These are phyloP conservation scores for Hemerocallis citrina DNA, from an alignment of 106 monocot genomes.

Conservation along the genomic window DNA sequence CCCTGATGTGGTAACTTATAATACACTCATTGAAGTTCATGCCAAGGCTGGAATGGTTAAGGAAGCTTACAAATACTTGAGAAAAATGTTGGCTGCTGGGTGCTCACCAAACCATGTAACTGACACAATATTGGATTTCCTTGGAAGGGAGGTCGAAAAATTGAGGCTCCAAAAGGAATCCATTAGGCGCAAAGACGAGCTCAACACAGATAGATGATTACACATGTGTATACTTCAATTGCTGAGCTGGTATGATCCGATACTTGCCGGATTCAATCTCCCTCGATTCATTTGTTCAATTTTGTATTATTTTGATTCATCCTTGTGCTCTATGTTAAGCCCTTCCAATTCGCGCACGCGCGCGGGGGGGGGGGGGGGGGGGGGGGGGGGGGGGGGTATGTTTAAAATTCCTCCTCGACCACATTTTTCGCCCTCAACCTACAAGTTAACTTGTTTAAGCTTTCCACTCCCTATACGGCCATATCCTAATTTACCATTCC, in stretches of 20 bases:
- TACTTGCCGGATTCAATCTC: neutral
- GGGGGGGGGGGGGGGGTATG: no score
- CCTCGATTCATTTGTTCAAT: neutral
- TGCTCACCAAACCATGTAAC: conserved; percentile 88
- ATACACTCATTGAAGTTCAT: conserved; percentile 91
- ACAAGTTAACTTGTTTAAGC: no score
- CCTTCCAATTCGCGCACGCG: no score
- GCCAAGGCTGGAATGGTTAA: conserved; percentile 71
- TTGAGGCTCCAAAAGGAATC: conserved; percentile 40
- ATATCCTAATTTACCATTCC: no score
- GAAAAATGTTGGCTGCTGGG: conserved; percentile 80
- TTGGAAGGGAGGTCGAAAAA: conserved; percentile 80
- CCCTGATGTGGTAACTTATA: conserved; percentile 91
- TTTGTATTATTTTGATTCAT: no score
- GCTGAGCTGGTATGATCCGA: neutral
- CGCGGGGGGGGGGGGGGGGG: no score
- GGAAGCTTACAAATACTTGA: conserved; percentile 68
- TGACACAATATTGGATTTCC: conserved; percentile 78
- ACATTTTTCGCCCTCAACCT: no score
- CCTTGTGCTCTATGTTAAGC: no score
- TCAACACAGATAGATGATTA: conserved; percentile 1
- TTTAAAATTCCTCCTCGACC: no score
- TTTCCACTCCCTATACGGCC: no score
- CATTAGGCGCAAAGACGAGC: conserved; percentile 13
- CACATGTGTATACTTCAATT: neutral